Conservation (phyloP, 441 rosid genomes). For the Erodium chrysanthum region DNA sequence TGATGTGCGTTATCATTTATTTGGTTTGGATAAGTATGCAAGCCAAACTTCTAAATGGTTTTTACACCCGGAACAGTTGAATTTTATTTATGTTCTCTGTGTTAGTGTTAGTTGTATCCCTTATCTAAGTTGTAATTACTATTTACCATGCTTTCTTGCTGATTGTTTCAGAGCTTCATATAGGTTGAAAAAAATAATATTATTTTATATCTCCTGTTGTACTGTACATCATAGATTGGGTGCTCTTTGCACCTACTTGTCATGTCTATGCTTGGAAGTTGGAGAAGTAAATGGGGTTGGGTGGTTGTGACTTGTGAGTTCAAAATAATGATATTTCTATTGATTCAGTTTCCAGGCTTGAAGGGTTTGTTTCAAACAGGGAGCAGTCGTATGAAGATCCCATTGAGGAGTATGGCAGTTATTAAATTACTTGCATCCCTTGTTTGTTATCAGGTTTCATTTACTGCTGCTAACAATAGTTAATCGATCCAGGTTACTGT, state of each 20-base stretch:
- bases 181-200: neutral
- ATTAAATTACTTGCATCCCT: constrained; percentile 21
- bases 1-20: neutral
- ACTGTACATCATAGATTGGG: neutral
- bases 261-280: neutral
- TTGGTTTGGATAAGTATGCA: neutral
- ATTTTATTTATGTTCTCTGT: neutral
- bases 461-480: constrained; percentile 23
- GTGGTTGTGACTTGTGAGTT: constrained; percentile 10
- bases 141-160: neutral
- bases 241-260: neutral
- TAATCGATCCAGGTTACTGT: constrained; percentile 56
- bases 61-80: neutral
- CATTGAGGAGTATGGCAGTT: constrained; percentile 79
- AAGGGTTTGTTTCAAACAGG: constrained; percentile 95
- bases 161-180: neutral
- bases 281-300: neutral
- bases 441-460: constrained; percentile 13
- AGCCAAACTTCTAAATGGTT: neutral
- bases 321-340: constrained; percentile 14
- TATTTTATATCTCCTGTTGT: neutral
- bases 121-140: neutral
- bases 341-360: constrained; percentile 88
- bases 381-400: constrained; percentile 99
- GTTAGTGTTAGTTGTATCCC: neutral